Conservation (phyloP, 2,329 filamentous ascomycete genomes). For the Alternaria hordeiaustralica region DNA sequence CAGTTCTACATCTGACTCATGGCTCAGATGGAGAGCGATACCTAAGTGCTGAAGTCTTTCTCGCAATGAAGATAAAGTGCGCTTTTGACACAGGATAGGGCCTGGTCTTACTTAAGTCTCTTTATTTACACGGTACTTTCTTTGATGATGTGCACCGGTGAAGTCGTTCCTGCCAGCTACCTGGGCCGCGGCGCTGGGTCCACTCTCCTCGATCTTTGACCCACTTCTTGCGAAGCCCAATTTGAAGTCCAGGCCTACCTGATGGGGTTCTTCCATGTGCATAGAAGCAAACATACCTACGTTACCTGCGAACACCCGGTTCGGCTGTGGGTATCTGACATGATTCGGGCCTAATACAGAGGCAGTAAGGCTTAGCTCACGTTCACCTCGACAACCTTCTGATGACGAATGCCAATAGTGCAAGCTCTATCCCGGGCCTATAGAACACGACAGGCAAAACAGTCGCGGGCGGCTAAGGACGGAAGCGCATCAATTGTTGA, state of each 20-base stretch:
- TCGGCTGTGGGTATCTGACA: conserved; percentile 3
- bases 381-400: conserved; percentile 4
- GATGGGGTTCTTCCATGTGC: neutral
- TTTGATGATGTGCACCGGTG: neutral
- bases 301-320: conserved; percentile 8
- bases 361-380: neutral
- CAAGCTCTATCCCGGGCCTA: conserved; percentile 1
- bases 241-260: neutral
- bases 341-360: conserved; percentile 4
- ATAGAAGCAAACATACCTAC: neutral
- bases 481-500: neutral
- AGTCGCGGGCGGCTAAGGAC: conserved; percentile 7
- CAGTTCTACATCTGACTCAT: no score
- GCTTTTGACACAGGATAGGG: neutral
- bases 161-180: neutral
- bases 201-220: neutral
- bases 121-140: neutral
- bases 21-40: neutral
- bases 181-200: neutral
- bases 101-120: neutral
- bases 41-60: neutral
- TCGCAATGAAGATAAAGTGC: neutral
- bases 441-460: neutral
- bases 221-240: neutral
- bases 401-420: neutral